A percentile compares a stretch with the other conserved stretches of the same genome.
Conservation (phyloP, 1,139 yeast species). For the Pichia sp. region DNA sequence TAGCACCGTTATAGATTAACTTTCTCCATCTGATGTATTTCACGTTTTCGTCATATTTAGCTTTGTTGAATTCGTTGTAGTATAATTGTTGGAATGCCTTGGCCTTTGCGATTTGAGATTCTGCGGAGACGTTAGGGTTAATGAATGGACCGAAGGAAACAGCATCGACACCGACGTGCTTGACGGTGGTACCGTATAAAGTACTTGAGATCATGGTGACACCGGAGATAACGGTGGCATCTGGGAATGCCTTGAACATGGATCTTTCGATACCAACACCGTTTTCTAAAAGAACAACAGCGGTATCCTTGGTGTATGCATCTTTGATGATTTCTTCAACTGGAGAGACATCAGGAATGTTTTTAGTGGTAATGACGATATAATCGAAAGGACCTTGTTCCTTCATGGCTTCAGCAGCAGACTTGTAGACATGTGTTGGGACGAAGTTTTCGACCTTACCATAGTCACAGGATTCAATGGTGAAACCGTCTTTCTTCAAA, state of each 20-base stretch:
- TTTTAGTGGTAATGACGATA: conserved; percentile 67
- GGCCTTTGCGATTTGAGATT: conserved; percentile 33
- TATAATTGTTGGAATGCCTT: conserved; percentile 50
- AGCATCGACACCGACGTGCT: conserved; percentile 50
- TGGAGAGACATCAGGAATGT: conserved; percentile 63
- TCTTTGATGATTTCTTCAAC: conserved; percentile 60
- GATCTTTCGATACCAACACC: conserved; percentile 74
- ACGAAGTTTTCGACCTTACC: conserved; percentile 54
- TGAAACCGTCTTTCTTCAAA: conserved; percentile 52
- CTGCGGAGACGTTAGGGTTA: conserved; percentile 32
- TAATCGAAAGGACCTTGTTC: conserved; percentile 58
- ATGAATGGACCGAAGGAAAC: conserved; percentile 57
- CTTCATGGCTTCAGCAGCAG: conserved; percentile 30
- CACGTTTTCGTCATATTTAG: conserved; percentile 47
- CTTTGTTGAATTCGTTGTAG: conserved; percentile 42
- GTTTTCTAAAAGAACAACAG: conserved; percentile 66
- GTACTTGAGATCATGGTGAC: conserved; percentile 69
- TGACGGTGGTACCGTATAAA: conserved; percentile 50
- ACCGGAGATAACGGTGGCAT: conserved; percentile 60
- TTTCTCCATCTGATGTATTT: conserved; percentile 69
- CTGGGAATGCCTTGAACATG: conserved; percentile 56
- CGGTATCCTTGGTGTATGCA: conserved; percentile 49
- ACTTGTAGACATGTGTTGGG: conserved; percentile 46
- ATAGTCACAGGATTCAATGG: conserved; percentile 58
- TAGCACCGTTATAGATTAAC: conserved; percentile 64